Evolutionary conservation across 768 basidiomycete genomes (phyloP).

Genomic region (Boletellus ananiceps): DNA sequence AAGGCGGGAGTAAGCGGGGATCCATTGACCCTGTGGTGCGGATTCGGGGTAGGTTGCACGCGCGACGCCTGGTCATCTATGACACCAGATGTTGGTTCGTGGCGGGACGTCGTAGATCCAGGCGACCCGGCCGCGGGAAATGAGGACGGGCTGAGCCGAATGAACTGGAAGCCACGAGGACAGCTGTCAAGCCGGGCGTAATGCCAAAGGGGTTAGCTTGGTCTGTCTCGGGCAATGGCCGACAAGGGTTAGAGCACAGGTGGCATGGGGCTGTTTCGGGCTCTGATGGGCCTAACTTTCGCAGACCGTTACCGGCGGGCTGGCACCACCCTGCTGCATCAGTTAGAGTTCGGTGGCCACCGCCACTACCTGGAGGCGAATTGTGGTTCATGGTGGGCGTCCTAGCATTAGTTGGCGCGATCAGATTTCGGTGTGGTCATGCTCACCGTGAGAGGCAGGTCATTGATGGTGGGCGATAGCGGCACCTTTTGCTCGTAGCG

Average conservation of each 20-base stretch:
- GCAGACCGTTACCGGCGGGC: constrained; percentile 3
- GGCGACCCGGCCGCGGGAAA: constrained; percentile 3
- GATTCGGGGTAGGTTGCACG: not conserved
- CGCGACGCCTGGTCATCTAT: not conserved
- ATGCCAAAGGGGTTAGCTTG: constrained; percentile 3
- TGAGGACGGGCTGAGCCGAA: constrained; percentile 4
- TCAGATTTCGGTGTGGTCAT: not conserved
- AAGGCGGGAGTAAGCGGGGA: constrained; percentile 1
- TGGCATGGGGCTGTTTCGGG: not conserved
- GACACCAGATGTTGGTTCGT: not conserved
- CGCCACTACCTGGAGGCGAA: not conserved
- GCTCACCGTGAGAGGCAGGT: not conserved
- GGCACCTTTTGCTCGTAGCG: too few relatives aligned
- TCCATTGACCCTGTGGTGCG: constrained; percentile 6
- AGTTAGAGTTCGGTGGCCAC: not conserved
- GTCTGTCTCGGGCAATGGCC: not conserved
- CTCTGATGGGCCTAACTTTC: not conserved
- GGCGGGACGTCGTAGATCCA: not conserved
- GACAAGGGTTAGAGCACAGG: not conserved
- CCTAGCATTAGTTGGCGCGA: not conserved
- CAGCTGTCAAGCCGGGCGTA: not conserved
- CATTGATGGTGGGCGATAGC: not conserved
- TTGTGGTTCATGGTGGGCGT: not conserved
- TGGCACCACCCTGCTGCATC: not conserved
- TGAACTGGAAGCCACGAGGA: not conserved